Base-by-base conservation (phyloP, 202 grass and related monocot species). In the Bolboschoenoplectus hybrid region DNA sequence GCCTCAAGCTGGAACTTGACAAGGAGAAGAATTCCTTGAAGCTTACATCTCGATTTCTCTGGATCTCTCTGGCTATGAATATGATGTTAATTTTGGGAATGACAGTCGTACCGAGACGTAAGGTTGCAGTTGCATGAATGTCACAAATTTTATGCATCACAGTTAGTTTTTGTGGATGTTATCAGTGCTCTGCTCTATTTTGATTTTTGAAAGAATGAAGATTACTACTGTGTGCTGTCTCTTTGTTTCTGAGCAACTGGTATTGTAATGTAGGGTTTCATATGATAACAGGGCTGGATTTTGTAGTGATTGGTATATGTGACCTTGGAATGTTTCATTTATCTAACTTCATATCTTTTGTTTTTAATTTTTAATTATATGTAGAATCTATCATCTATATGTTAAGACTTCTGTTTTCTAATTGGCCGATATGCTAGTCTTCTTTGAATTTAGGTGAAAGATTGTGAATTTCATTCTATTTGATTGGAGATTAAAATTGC, bases 21-120 rank as follows among this genome's bases (percentile, higher is more conserved):
- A n/a, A 19, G 39, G 39, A 70, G 40, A 70, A 45, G 26, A 70
- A n/a, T 70, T 41, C 16, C 39, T 41, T 70, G 67, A 43, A 70
- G 26, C 67, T 44, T 45, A 70, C 67, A 17, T 70, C 67, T 70
- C 14, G 39, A n/a, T 70, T 70, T 70, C 67, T 70, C 14, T 70
- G 45, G 14, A 7, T 43, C 40, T 70, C 67, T n/a, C 67, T 70
- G 39, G 67, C 40, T 70, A 70, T 19, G 14, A 70, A 45, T 17
- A 67, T 39, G 34, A 2, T 70, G 14, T 44, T 70, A 4, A 17
- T 70, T 70, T 5, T 45, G 12, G 64, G 64, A 40, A 36, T 39
- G n/a, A 44, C 35, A 45, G 5, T 44, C 12, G 2, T 44, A 45
- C 67, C 13, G 7, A 8, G 26, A 6, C 16, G 3, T 69, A 69